phyloP scores from a whole-genome alignment of 75 land plant species.

The Larix kaempferi region DNA sequence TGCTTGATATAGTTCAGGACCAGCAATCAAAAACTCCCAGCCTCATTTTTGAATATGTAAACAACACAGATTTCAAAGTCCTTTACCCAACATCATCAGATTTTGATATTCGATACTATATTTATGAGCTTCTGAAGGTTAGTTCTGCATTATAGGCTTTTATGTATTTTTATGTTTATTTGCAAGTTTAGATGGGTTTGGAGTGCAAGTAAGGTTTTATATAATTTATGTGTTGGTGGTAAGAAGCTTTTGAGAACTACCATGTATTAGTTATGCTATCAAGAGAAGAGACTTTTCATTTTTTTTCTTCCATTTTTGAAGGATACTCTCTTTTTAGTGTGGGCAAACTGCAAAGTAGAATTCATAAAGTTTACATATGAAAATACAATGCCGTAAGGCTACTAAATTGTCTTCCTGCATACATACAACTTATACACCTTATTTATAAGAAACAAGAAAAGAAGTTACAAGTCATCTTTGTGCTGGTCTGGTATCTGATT shows the following conservation, averaged over 20 bases:
- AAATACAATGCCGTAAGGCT: too few relatives aligned
- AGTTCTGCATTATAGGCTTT: not conserved
- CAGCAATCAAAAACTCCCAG: slow-evolving; percentile 90
- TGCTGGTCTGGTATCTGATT: too few relatives aligned
- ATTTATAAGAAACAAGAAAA: too few relatives aligned
- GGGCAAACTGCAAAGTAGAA: too few relatives aligned
- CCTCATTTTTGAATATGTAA: slow-evolving; percentile 79
- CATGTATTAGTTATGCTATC: not conserved
- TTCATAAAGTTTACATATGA: too few relatives aligned
- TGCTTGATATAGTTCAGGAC: slow-evolving; percentile 84
- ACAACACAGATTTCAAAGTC: slow-evolving; percentile 82
- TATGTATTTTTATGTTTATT: not conserved
- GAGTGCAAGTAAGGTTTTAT: not conserved
- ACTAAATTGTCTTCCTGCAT: too few relatives aligned
- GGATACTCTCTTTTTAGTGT: too few relatives aligned
- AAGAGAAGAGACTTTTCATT: not conserved
- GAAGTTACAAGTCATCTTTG: too few relatives aligned
- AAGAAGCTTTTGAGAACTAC: not conserved
- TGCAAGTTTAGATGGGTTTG: not conserved
- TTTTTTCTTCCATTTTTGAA: too few relatives aligned
- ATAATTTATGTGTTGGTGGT: not conserved
- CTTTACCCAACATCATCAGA: slow-evolving; percentile 84
- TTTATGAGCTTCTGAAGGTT: slow-evolving; percentile 21
- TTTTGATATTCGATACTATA: slow-evolving; percentile 77
- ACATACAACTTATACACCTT: too few relatives aligned